Evolutionary conservation across 345 rosid genomes (phyloP).

Genomic region (Melastoma malabathricum): DNA sequence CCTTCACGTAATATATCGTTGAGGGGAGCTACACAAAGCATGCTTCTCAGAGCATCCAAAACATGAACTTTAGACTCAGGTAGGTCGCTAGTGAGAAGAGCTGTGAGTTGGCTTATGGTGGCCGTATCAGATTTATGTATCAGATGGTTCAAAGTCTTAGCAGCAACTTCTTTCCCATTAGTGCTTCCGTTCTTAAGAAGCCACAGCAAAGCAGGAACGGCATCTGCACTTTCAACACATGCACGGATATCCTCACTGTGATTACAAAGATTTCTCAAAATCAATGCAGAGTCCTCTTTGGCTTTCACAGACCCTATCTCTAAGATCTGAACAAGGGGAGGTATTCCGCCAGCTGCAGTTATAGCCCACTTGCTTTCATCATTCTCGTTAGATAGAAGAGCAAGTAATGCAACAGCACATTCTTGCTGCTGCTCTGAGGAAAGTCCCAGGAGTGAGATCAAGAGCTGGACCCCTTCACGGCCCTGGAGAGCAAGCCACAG

Average conservation of each 20-base stretch:
- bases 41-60: conserved; percentile 89
- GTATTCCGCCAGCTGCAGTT: conserved; percentile 99
- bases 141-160: conserved; percentile 91
- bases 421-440: conserved; percentile 99
- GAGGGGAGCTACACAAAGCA: conserved; percentile 83
- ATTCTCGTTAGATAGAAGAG: conserved; percentile 84
- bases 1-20: conserved; percentile 80
- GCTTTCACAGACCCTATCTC: conserved; percentile 98
- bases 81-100: conserved; percentile 82
- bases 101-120: conserved; percentile 93
- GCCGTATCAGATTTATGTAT: conserved; percentile 97
- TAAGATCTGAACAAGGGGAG: conserved; percentile 96
- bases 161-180: conserved; percentile 96
- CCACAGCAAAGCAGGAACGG: conserved; percentile 99
- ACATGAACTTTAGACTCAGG: conserved; percentile 92
- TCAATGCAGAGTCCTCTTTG: conserved; percentile 94
- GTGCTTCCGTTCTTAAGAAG: conserved; percentile 91
- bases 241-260: conserved; percentile 99
- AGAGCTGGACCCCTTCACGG: conserved; percentile 91
- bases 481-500: conserved; percentile 96
- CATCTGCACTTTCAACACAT: conserved; percentile 99
- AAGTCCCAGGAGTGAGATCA: conserved; percentile 97
- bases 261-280: conserved; percentile 93
- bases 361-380: conserved; percentile 99
- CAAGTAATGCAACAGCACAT: conserved; percentile 96